A percentile compares a stretch with the other conserved stretches of the same genome.
Conservation (phyloP, 106 monocot genomes). For the Xerophyta viscosa region DNA sequence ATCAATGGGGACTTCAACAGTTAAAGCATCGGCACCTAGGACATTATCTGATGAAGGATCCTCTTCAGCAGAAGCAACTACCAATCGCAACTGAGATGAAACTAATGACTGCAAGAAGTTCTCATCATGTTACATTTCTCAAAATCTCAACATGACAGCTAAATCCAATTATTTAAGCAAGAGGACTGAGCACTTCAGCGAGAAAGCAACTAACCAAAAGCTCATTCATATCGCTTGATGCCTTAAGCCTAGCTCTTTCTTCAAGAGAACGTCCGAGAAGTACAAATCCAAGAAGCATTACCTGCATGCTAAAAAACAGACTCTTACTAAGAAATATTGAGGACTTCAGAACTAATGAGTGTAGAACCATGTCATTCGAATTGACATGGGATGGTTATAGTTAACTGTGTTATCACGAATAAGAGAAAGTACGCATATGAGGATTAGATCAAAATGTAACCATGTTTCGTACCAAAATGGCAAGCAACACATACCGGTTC, state of each 20-base stretch:
- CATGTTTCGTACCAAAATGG: no score
- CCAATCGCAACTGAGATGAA: conserved; percentile 75
- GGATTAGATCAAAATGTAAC: no score
- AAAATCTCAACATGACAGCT: no score
- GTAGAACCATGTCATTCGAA: no score
- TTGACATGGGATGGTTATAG: no score
- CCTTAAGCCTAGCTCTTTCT: conserved; percentile 86
- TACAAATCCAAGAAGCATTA: conserved; percentile 99
- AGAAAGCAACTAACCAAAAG: conserved; percentile 89
- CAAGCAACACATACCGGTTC: conserved; percentile 67
- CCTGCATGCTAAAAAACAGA: conserved; percentile 80
- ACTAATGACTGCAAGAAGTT: conserved; percentile 74
- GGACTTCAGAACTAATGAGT: no score
- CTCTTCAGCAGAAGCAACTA: conserved; percentile 57
- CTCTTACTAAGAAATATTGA: no score
- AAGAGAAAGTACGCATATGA: no score
- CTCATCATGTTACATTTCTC: no score
- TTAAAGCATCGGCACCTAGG: conserved; percentile 52
- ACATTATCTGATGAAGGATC: conserved; percentile 37
- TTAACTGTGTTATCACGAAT: no score
- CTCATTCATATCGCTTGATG: conserved; percentile 99
- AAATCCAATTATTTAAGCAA: no score
- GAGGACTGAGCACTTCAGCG: no score
- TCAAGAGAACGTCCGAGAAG: conserved; percentile 96
- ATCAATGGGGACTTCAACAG: conserved; percentile 84